A percentile compares a stretch with the other conserved stretches of the same genome.
Evolutionary conservation across 1,139 yeast genomes (phyloP).

Genomic region (Candida mesenterica): DNA sequence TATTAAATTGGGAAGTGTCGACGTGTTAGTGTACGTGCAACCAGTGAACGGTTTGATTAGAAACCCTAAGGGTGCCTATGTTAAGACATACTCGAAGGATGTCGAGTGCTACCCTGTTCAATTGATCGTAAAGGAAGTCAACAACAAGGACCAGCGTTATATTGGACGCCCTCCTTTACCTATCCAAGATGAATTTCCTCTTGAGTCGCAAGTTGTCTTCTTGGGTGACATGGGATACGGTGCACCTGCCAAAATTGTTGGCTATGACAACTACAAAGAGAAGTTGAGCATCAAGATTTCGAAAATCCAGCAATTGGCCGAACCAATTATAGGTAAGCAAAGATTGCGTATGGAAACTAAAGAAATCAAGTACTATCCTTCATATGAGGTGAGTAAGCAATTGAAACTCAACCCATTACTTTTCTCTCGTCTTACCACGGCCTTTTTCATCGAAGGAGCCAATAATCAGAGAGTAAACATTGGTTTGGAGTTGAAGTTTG

Average conservation of each 20-base stretch:
- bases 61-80: conserved; percentile 69
- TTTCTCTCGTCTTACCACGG: conserved; percentile 76
- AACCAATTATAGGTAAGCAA: conserved; percentile 61
- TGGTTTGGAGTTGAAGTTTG: conserved; percentile 85
- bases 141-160: conserved; percentile 71
- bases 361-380: conserved; percentile 61
- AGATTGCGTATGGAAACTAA: conserved; percentile 57
- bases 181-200: conserved; percentile 78
- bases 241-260: conserved; percentile 72
- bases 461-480: conserved; percentile 58
- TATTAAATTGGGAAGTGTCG: conserved; percentile 51
- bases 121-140: conserved; percentile 72
- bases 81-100: conserved; percentile 59
- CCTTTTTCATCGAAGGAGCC: conserved; percentile 57
- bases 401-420: conserved; percentile 61
- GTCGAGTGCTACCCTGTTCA: conserved; percentile 70
- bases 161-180: conserved; percentile 74
- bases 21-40: conserved; percentile 63
- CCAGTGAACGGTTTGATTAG: conserved; percentile 81
- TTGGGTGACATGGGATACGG: conserved; percentile 91
- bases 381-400: conserved; percentile 62
- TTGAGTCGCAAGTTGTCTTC: conserved; percentile 70
- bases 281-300: conserved; percentile 53
- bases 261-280: conserved; percentile 50
- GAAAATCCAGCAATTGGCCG: conserved; percentile 50